phyloP scores from a whole-genome alignment of 306 rosid genomes.

The Acacia confusa region DNA sequence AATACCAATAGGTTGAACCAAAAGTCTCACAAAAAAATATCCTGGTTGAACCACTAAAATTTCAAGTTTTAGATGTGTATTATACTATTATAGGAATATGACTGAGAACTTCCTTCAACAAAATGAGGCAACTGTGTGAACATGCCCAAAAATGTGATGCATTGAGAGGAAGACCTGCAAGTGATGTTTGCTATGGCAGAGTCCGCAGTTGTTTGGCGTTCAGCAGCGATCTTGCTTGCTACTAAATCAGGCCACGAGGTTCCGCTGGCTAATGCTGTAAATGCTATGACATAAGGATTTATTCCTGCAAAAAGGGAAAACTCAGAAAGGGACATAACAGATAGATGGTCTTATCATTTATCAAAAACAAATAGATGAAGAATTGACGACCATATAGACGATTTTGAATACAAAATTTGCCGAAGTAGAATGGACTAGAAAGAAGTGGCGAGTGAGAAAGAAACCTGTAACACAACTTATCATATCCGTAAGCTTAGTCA shows the following conservation, averaged over 20 bases:
- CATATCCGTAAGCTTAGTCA: conserved; percentile 81
- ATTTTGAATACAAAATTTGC: conserved; percentile 20
- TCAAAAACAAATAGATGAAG: not conserved
- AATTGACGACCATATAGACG: not conserved
- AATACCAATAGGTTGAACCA: conserved; percentile 12
- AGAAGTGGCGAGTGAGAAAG: conserved; percentile 27
- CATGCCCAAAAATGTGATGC: conserved; percentile 24
- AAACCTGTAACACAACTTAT: conserved; percentile 97
- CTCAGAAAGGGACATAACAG: conserved; percentile 2
- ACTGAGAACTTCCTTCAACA: conserved; percentile 18
- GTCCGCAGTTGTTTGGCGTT: conserved; percentile 92
- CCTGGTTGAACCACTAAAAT: not conserved
- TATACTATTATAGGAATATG: conserved; percentile 8
- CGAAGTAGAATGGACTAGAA: conserved; percentile 24
- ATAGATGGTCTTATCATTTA: not conserved
- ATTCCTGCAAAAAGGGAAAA: conserved; percentile 57
- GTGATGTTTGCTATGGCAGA: conserved; percentile 98
- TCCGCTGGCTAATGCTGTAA: conserved; percentile 88
- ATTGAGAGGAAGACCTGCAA: conserved; percentile 71
- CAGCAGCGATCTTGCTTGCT: conserved; percentile 97
- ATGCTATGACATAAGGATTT: conserved; percentile 91
- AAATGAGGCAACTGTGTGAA: conserved; percentile 22
- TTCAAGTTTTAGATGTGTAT: not conserved
- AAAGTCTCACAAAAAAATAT: not conserved
- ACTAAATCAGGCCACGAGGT: conserved; percentile 99